A percentile compares a stretch with the other conserved stretches of the same genome.
phyloP scores from a whole-genome alignment of 2,329 filamentous ascomycete genomes.

The Fusarium gaditjirri region DNA sequence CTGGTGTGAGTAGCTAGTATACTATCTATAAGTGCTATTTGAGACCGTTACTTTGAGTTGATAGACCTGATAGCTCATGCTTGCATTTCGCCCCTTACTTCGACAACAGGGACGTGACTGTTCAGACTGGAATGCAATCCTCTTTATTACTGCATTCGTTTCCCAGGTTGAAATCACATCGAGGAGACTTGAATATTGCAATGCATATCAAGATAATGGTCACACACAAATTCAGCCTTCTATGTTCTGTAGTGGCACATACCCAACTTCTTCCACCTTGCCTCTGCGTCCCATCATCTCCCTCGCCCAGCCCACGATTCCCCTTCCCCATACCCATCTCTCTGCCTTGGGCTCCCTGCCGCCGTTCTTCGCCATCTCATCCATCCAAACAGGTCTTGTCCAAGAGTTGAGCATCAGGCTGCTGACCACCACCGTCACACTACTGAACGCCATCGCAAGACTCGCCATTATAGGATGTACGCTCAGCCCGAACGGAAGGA shows the following conservation, averaged over 20 bases:
- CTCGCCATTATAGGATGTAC: constrained; percentile 95
- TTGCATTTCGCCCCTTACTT: not conserved
- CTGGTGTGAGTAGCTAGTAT: too few relatives aligned
- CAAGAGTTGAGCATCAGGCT: constrained; percentile 88
- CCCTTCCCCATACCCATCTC: constrained; percentile 47
- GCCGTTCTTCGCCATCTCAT: constrained; percentile 63
- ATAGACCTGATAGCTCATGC: not conserved
- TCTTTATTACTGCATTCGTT: not conserved
- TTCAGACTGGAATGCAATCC: not conserved
- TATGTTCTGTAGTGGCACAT: constrained; percentile 62
- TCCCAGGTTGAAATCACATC: not conserved
- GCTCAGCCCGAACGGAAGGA: constrained; percentile 87
- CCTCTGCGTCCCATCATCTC: constrained; percentile 53
- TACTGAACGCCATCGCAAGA: constrained; percentile 91
- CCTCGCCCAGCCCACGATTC: constrained; percentile 55
- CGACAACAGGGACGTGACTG: not conserved
- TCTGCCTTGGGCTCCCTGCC: not conserved
- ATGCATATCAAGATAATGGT: not conserved
- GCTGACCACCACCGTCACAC: constrained; percentile 87
- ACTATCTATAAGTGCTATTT: not conserved
- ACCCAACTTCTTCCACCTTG: constrained; percentile 63
- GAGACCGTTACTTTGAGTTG: not conserved
- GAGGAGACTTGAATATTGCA: not conserved
- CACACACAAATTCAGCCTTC: not conserved
- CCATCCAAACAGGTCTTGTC: constrained; percentile 88